phyloP scores from a whole-genome alignment of 2,329 filamentous ascomycete genomes.

The Epichloe sibirici region DNA sequence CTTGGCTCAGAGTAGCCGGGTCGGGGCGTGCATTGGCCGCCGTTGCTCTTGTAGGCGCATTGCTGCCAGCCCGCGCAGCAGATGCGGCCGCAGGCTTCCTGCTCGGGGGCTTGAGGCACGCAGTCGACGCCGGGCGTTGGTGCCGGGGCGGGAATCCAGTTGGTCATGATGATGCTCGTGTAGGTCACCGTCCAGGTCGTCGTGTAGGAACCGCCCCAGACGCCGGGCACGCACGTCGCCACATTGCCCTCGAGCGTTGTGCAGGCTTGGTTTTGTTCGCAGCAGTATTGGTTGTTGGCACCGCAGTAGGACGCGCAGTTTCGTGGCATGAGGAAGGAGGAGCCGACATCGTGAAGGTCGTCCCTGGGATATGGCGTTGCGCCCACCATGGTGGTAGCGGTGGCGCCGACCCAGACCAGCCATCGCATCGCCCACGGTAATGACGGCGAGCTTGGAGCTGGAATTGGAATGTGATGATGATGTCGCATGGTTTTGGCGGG shows the following conservation, averaged over 20 bases:
- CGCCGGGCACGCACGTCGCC: slow-evolving; percentile 34
- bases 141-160: slow-evolving; percentile 31
- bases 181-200: slow-evolving; percentile 51
- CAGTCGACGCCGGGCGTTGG: slow-evolving; percentile 35
- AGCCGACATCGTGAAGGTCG: slow-evolving; percentile 34
- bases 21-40: slow-evolving; percentile 45
- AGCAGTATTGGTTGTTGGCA: slow-evolving; percentile 43
- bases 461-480: neutral
- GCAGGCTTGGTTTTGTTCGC: slow-evolving; percentile 35
- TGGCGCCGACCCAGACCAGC: slow-evolving; percentile 25
- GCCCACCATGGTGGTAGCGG: slow-evolving; percentile 19
- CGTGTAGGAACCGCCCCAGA: slow-evolving; percentile 28
- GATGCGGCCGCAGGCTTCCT: slow-evolving; percentile 53
- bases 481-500: neutral
- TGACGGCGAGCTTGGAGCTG: slow-evolving; percentile 1
- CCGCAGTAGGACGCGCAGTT: slow-evolving; percentile 43
- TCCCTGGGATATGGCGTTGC: slow-evolving; percentile 38
- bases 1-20: slow-evolving; percentile 31
- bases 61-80: slow-evolving; percentile 62
- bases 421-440: slow-evolving; percentile 3
- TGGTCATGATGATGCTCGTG: slow-evolving; percentile 46
- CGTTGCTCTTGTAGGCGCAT: slow-evolving; percentile 35
- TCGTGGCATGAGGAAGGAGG: slow-evolving; percentile 37
- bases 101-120: slow-evolving; percentile 35
- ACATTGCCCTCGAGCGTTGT: slow-evolving; percentile 35